Percentiles rank a stretch among this genome's conserved stretches.
phyloP scores from a whole-genome alignment of 305 asterid species.

The Stenogyne calaminthoides region DNA sequence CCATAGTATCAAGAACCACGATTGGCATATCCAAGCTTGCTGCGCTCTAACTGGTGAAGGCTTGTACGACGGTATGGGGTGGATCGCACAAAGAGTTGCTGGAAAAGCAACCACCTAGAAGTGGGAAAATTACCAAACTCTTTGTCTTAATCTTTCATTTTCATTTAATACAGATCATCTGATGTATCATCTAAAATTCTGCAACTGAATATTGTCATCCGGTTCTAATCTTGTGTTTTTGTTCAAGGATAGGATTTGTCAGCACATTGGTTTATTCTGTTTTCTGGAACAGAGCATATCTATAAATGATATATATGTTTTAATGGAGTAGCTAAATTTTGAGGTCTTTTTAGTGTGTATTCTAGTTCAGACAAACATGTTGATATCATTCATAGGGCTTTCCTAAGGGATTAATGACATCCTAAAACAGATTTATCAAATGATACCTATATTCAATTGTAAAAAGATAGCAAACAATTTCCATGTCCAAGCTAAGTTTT shows the following conservation, averaged over 20 bases:
- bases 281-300: slow-evolving; percentile 8
- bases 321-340: not conserved
- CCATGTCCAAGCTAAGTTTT: no score
- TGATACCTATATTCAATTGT: no score
- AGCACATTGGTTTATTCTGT: slow-evolving; percentile 1
- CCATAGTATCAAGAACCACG: slow-evolving; percentile 92
- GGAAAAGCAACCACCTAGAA: slow-evolving; percentile 77
- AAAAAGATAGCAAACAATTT: not conserved
- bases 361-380: not conserved
- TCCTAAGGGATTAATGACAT: no score
- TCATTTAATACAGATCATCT: slow-evolving; percentile 15
- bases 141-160: not conserved
- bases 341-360: not conserved
- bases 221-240: not conserved
- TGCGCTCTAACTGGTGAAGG: slow-evolving; percentile 96
- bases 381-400: no score
- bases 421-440: no score
- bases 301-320: slow-evolving; percentile 4
- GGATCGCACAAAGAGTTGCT: slow-evolving; percentile 87
- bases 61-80: slow-evolving; percentile 88
- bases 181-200: slow-evolving; percentile 28
- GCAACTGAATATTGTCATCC: slow-evolving; percentile 8
- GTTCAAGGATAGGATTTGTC: slow-evolving; percentile 9
- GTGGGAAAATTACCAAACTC: not conserved
- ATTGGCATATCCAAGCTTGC: slow-evolving; percentile 97